phyloP scores from a whole-genome alignment of 2,329 filamentous ascomycete genomes.

The Neurospora sp. region DNA sequence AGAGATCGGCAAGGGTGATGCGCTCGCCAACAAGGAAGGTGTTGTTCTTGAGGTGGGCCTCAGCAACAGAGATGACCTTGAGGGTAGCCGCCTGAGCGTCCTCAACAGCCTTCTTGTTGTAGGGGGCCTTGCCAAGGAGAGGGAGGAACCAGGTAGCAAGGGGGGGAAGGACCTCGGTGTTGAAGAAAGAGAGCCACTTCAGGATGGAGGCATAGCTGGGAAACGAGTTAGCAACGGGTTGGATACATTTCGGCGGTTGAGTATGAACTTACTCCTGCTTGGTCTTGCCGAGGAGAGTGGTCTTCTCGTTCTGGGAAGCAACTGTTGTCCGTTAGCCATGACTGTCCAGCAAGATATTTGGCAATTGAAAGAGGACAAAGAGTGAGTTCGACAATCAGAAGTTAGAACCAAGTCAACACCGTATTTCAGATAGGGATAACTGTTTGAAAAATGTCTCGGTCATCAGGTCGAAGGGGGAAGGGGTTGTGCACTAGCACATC shows the following conservation, averaged over 20 bases:
- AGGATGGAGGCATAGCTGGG: slow-evolving; percentile 83
- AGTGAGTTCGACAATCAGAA: slow-evolving; percentile 50
- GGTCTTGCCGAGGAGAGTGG: slow-evolving; percentile 96
- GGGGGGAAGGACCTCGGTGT: slow-evolving; percentile 67
- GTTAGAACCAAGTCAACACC: slow-evolving; percentile 86
- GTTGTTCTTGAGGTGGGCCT: slow-evolving; percentile 82
- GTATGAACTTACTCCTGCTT: slow-evolving; percentile 78
- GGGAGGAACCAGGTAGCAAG: slow-evolving; percentile 79
- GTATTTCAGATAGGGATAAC: slow-evolving; percentile 98
- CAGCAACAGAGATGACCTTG: slow-evolving; percentile 62
- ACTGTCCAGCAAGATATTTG: slow-evolving; percentile 10
- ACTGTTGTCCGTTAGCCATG: slow-evolving; percentile 44
- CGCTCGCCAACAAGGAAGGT: slow-evolving; percentile 98
- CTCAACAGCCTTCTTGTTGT: slow-evolving; percentile 98
- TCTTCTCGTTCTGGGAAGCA: slow-evolving; percentile 99
- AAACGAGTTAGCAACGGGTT: slow-evolving; percentile 1
- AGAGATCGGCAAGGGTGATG: slow-evolving; percentile 91
- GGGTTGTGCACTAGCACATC: slow-evolving; percentile 6
- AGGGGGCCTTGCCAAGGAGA: slow-evolving; percentile 67
- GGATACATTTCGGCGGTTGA: neutral
- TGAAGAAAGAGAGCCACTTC: slow-evolving; percentile 96
- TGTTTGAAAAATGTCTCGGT: slow-evolving; percentile 65
- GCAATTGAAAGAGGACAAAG: slow-evolving; percentile 21
- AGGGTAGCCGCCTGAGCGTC: slow-evolving; percentile 60
- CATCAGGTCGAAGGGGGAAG: slow-evolving; percentile 43